phyloP scores from a whole-genome alignment of 495 filamentous ascomycete species.

The Penicillium nucicola region DNA sequence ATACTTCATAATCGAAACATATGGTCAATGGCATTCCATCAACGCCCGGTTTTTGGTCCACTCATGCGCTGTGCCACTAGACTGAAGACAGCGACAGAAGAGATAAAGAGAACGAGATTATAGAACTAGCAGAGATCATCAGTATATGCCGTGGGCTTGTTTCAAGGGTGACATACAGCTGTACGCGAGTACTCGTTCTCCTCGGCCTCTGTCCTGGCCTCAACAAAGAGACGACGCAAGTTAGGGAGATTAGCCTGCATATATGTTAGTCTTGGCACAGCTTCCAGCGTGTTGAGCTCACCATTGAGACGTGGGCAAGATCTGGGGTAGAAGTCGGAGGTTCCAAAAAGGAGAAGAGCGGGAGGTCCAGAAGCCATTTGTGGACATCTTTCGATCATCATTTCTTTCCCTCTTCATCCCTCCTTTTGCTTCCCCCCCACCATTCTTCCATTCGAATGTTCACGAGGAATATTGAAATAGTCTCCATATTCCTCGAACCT shows the following conservation, averaged over 20 bases:
- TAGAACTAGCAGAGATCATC: slow-evolving; percentile 73
- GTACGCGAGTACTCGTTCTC: slow-evolving; percentile 92
- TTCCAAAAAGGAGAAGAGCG: slow-evolving; percentile 16
- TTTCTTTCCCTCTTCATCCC: slow-evolving; percentile 19
- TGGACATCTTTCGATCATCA: slow-evolving; percentile 40
- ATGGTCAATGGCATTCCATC: slow-evolving; percentile 9
- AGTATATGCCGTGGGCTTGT: background rate
- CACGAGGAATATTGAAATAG: background rate
- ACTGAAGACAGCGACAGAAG: slow-evolving; percentile 89
- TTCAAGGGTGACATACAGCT: slow-evolving; percentile 54
- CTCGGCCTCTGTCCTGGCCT: slow-evolving; percentile 88
- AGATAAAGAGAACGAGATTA: slow-evolving; percentile 93
- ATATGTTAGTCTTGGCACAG: slow-evolving; percentile 7
- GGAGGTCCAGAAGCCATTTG: slow-evolving; percentile 33
- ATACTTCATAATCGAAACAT: background rate
- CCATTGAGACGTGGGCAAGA: slow-evolving; percentile 9
- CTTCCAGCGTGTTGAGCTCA: slow-evolving; percentile 2
- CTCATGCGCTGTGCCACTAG: slow-evolving; percentile 77
- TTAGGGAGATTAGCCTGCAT: slow-evolving; percentile 84
- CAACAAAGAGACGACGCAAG: slow-evolving; percentile 91
- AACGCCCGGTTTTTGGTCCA: slow-evolving; percentile 38
- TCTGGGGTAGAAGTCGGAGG: slow-evolving; percentile 4
- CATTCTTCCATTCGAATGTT: background rate
- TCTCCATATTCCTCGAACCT: slow-evolving; percentile 12
- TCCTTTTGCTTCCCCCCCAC: slow-evolving; percentile 7